Evolutionary conservation across 805 yeast species (phyloP).

Genomic region (Yarrowia alimentaria): DNA sequence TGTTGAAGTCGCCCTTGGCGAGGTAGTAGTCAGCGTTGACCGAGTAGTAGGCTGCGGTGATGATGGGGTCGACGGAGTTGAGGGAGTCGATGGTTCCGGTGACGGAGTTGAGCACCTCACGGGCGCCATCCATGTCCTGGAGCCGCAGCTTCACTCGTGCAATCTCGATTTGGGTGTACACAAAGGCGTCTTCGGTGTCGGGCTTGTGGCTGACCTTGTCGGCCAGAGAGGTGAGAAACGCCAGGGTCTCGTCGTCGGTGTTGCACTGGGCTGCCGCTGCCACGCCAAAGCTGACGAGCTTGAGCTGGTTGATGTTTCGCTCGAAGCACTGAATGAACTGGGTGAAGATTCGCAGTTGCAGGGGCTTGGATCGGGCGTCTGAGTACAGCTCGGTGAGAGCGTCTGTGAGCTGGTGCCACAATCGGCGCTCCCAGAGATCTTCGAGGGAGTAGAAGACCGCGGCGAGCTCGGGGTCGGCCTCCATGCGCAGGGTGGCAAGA

Average conservation of each 20-base stretch:
- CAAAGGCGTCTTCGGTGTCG: slow-evolving; percentile 49
- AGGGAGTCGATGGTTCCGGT: slow-evolving; percentile 56
- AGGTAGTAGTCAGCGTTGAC: slow-evolving; percentile 76
- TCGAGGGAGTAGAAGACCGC: slow-evolving; percentile 68
- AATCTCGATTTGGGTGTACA: slow-evolving; percentile 65
- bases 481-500: slow-evolving; percentile 61
- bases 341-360: slow-evolving; percentile 66
- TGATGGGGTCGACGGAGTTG: slow-evolving; percentile 57
- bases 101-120: slow-evolving; percentile 63
- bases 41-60: slow-evolving; percentile 80
- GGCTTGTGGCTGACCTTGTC: slow-evolving; percentile 46
- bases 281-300: slow-evolving; percentile 72
- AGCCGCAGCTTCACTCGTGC: slow-evolving; percentile 66
- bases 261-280: slow-evolving; percentile 48
- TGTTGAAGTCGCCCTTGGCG: slow-evolving; percentile 71
- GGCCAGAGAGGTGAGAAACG: slow-evolving; percentile 47
- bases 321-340: slow-evolving; percentile 67
- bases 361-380: slow-evolving; percentile 49
- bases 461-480: slow-evolving; percentile 62
- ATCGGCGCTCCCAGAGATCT: slow-evolving; percentile 79
- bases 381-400: slow-evolving; percentile 60
- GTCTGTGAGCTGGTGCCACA: slow-evolving; percentile 92
- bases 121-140: slow-evolving; percentile 57
- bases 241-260: slow-evolving; percentile 50
- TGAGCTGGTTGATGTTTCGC: slow-evolving; percentile 72